Percentiles rank a stretch among this genome's conserved stretches.
phyloP scores from a whole-genome alignment of 306 rosid genomes.

The Fagus crenata region DNA sequence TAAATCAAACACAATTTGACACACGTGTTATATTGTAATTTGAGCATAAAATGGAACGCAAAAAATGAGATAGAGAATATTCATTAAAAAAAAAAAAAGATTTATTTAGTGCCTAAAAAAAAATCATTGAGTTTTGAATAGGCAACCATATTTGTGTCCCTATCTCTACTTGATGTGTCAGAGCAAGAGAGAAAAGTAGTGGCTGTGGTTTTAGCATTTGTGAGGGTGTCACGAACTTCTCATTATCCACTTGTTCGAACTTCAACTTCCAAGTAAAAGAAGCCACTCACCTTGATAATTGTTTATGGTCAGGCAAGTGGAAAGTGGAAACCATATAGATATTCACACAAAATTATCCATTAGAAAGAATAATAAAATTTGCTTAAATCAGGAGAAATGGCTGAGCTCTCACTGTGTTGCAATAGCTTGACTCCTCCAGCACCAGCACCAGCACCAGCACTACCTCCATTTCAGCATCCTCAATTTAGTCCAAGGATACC shows the following conservation, averaged over 20 bases:
- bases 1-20: no score
- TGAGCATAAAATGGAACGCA: no score
- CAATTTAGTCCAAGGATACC: neutral
- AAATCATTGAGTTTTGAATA: no score
- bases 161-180: neutral
- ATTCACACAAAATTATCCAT: neutral
- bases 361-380: neutral
- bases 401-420: conserved; percentile 6
- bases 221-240: neutral
- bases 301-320: neutral
- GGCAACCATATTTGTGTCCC: neutral
- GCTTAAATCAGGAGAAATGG: neutral
- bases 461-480: neutral
- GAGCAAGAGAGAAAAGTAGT: neutral
- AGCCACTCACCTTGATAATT: neutral
- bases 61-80: no score
- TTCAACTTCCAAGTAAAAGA: neutral
- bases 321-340: neutral
- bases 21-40: no score
- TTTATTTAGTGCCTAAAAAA: no score
- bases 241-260: neutral
- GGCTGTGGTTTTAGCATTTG: neutral
- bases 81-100: no score
- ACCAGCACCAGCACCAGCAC: no score
- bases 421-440: conserved; percentile 10